A percentile compares a stretch with the other conserved stretches of the same genome.
Evolutionary conservation across 2,329 filamentous ascomycete genomes (phyloP).

Genomic region (Cryphonectria carpinicola): DNA sequence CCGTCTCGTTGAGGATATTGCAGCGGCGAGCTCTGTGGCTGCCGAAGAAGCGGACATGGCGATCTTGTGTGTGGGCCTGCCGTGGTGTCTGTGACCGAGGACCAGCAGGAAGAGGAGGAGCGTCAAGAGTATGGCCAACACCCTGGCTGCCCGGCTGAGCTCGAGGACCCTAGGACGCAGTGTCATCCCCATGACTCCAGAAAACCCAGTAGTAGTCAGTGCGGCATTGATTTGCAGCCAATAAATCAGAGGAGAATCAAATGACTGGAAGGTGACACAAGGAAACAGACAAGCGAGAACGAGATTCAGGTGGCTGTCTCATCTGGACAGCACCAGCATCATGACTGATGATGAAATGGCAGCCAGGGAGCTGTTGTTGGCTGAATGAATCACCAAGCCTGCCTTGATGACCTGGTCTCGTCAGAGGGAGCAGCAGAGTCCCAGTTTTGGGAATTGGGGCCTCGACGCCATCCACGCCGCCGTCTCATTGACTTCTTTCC

Average conservation of each 20-base stretch:
- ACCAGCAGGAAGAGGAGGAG: neutral
- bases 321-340: neutral
- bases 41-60: neutral
- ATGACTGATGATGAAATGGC: neutral
- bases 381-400: neutral
- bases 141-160: neutral
- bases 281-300: neutral
- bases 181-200: neutral
- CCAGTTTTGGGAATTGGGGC: neutral
- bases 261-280: neutral
- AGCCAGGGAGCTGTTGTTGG: neutral
- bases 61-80: neutral
- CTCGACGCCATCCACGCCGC: neutral
- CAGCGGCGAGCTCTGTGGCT: conserved; percentile 10
- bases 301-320: neutral
- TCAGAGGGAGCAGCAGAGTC: neutral
- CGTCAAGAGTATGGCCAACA: neutral
- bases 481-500: neutral
- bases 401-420: neutral
- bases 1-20: conserved; percentile 5
- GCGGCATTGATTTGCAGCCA: neutral
- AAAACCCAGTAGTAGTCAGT: neutral
- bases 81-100: neutral
- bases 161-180: neutral
- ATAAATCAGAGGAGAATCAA: neutral